phyloP scores from a whole-genome alignment of 208 protist genomes.

The Trichomonas vaginalis region DNA sequence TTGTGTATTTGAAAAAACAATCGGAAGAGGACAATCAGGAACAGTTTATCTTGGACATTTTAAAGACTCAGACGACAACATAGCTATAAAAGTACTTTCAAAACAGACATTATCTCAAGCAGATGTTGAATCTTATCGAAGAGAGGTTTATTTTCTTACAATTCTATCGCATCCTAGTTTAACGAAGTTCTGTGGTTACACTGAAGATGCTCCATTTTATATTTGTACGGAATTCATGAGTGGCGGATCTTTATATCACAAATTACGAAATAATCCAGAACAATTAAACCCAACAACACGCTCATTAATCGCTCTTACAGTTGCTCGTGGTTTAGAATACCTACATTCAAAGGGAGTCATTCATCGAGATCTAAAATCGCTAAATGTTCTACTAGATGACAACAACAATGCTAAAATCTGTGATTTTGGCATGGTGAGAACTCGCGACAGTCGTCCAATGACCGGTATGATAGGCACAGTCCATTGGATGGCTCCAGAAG shows the following conservation, averaged over 20 bases:
- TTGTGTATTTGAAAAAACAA: neutral
- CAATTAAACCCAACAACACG: neutral
- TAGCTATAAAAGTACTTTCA: neutral
- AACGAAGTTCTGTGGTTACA: neutral
- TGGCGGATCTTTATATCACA: neutral
- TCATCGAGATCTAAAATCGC: neutral
- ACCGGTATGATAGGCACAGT: neutral
- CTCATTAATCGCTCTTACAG: neutral
- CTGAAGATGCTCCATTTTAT: neutral
- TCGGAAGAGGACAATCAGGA: neutral
- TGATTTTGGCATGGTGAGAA: neutral
- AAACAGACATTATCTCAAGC: neutral
- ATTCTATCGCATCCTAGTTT: neutral
- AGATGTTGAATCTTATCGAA: neutral
- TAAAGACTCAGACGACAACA: neutral
- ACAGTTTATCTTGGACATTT: neutral
- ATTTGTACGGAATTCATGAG: neutral
- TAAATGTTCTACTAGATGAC: neutral
- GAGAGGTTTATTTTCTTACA: neutral
- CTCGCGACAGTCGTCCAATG: neutral
- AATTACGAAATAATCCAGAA: neutral
- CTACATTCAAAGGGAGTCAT: neutral
- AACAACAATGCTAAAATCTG: neutral
- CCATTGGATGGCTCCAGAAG: slow-evolving; percentile 14
- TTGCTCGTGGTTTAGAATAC: neutral